phyloP scores from a whole-genome alignment of 208 protist species.

The Naegleria fowleri region DNA sequence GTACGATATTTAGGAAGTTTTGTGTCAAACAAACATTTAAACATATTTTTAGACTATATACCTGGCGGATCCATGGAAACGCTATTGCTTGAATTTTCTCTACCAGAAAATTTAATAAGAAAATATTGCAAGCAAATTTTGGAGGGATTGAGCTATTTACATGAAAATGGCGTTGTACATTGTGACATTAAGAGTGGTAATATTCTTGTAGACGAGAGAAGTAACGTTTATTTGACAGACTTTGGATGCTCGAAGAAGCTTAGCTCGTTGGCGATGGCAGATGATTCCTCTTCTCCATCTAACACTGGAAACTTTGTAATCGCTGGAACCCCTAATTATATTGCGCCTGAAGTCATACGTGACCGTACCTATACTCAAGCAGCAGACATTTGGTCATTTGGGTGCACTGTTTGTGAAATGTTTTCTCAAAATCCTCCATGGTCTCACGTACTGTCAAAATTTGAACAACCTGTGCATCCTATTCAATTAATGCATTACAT shows the following conservation, averaged over 20 bases:
- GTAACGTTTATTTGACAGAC: slow-evolving; percentile 76
- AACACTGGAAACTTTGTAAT: not conserved
- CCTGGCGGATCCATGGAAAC: slow-evolving; percentile 69
- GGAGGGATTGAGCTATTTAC: slow-evolving; percentile 69
- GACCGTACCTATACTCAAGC: slow-evolving; percentile 56
- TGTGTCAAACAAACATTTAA: slow-evolving; percentile 47
- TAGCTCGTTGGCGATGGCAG: not conserved
- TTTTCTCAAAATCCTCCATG: slow-evolving; percentile 65
- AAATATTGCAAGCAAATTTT: slow-evolving; percentile 73
- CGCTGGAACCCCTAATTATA: slow-evolving; percentile 38
- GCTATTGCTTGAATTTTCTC: slow-evolving; percentile 67
- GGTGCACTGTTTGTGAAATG: slow-evolving; percentile 78
- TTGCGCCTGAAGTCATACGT: slow-evolving; percentile 51
- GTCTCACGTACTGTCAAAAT: slow-evolving; percentile 52
- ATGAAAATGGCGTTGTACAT: slow-evolving; percentile 59
- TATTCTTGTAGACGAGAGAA: slow-evolving; percentile 65
- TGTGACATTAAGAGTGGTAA: slow-evolving; percentile 76
- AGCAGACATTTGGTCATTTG: slow-evolving; percentile 74
- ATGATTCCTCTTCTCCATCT: not conserved
- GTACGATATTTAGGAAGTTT: slow-evolving; percentile 71
- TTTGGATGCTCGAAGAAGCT: slow-evolving; percentile 78
- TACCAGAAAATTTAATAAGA: slow-evolving; percentile 70
- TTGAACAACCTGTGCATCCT: slow-evolving; percentile 47
- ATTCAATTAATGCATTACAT: slow-evolving; percentile 42
- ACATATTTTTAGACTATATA: slow-evolving; percentile 79